phyloP scores from a whole-genome alignment of 495 filamentous ascomycete genomes.

The Daldinia childiae region DNA sequence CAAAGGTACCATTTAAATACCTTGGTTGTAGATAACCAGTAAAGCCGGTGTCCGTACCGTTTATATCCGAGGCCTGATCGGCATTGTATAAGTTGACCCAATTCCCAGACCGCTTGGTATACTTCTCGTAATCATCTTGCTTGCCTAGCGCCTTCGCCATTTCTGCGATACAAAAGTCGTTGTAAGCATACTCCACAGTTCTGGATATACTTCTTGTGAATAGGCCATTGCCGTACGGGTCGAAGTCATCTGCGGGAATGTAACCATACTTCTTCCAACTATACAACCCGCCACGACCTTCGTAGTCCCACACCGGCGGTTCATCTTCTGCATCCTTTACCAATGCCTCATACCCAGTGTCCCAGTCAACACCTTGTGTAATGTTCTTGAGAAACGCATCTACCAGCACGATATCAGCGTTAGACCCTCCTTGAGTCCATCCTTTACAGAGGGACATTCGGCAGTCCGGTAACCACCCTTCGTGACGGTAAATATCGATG shows the following conservation, averaged over 20 bases:
- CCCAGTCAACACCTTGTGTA: conserved; percentile 68
- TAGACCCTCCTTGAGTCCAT: conserved; percentile 76
- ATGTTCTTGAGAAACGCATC: conserved; percentile 74
- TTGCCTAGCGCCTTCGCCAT: conserved; percentile 66
- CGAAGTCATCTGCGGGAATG: conserved; percentile 70
- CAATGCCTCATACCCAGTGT: conserved; percentile 70
- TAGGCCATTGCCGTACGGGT: conserved; percentile 67
- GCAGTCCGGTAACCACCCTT: conserved; percentile 72
- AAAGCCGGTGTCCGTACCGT: conserved; percentile 66
- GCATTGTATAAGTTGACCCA: conserved; percentile 72
- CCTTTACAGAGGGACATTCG: conserved; percentile 71
- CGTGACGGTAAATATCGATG: conserved; percentile 72
- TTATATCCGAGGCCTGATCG: conserved; percentile 64
- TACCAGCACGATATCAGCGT: conserved; percentile 72
- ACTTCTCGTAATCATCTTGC: conserved; percentile 65
- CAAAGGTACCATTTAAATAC: conserved; percentile 68
- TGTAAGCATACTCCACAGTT: conserved; percentile 77
- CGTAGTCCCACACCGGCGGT: conserved; percentile 69
- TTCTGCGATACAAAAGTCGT: conserved; percentile 74
- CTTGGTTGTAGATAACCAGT: conserved; percentile 72
- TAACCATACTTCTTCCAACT: conserved; percentile 72
- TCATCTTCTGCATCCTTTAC: conserved; percentile 75
- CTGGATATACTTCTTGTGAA: conserved; percentile 72
- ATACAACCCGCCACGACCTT: conserved; percentile 71
- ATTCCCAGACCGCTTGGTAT: conserved; percentile 63